Evolutionary conservation across 2,329 filamentous ascomycete species (phyloP).

Genomic region (Orbilia blumenaviensis): DNA sequence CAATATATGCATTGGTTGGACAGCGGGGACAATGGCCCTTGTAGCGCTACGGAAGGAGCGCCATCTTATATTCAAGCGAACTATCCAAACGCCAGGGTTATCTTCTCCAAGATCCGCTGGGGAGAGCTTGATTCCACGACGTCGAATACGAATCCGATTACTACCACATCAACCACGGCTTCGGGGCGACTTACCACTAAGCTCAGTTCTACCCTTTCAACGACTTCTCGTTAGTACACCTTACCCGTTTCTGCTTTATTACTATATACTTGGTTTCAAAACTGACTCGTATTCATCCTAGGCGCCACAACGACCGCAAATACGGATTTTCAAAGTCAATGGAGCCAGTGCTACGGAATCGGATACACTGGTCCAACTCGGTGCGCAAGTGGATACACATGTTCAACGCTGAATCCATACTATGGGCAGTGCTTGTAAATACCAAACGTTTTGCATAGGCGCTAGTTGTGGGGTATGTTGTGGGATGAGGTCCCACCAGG

Average conservation of each 20-base stretch:
- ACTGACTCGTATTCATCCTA: not conserved
- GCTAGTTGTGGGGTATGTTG: no score
- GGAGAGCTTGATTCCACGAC: conserved; percentile 69
- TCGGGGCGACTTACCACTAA: not conserved
- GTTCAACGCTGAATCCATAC: conserved; percentile 54
- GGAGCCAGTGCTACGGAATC: conserved; percentile 43
- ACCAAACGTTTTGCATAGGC: not conserved
- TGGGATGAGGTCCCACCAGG: no score
- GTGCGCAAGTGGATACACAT: conserved; percentile 52
- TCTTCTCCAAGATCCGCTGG: conserved; percentile 69
- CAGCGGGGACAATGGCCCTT: conserved; percentile 65
- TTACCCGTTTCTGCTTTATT: no score
- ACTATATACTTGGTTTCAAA: not conserved
- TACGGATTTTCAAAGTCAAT: conserved; percentile 3
- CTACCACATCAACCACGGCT: conserved; percentile 9
- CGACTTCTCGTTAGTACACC: not conserved
- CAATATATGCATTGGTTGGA: conserved; percentile 70
- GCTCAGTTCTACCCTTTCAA: not conserved
- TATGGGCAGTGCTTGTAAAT: conserved; percentile 57
- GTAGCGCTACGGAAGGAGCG: conserved; percentile 66
- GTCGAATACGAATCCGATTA: not conserved
- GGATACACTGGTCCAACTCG: conserved; percentile 53
- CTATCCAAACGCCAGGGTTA: conserved; percentile 65
- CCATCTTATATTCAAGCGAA: conserved; percentile 65
- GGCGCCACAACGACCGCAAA: not conserved